These are phyloP conservation scores for Phytophthora citricola DNA, from an alignment of 352 stramenopile genomes.

Conservation along the genomic window DNA sequence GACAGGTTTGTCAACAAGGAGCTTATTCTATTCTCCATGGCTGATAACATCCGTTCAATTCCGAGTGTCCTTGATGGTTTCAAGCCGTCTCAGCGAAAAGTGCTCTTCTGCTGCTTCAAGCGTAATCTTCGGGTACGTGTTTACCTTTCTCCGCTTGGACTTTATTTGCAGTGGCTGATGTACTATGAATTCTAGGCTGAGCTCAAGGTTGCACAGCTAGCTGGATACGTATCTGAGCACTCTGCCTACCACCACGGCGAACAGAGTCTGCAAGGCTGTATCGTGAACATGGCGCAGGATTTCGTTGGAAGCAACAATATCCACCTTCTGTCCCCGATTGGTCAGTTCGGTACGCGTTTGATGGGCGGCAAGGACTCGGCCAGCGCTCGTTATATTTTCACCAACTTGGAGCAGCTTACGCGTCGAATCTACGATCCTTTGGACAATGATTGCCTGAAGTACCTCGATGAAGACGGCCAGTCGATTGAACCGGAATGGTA, in stretches of 20 bases:
- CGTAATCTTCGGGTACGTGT: slow-evolving; percentile 94
- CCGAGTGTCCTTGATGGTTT: slow-evolving; percentile 97
- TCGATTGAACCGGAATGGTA: slow-evolving; percentile 94
- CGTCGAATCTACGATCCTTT: slow-evolving; percentile 88
- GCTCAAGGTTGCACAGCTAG: slow-evolving; percentile 95
- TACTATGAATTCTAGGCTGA: slow-evolving; percentile 46
- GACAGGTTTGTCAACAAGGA: slow-evolving; percentile 98
- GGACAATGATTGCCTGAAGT: slow-evolving; percentile 92
- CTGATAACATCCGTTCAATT: slow-evolving; percentile 97
- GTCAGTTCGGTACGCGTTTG: slow-evolving; percentile 98
- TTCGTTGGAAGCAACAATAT: slow-evolving; percentile 99
- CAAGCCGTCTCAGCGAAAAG: slow-evolving; percentile 99
- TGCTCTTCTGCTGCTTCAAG: slow-evolving; percentile 98
- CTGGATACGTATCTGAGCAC: slow-evolving; percentile 98
- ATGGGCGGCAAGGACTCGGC: slow-evolving; percentile 97
- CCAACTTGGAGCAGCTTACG: slow-evolving; percentile 88
- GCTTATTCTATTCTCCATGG: slow-evolving; percentile 98
- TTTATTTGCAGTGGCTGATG: slow-evolving; percentile 10
- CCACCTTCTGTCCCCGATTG: slow-evolving; percentile 94
- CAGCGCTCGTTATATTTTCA: slow-evolving; percentile 95
- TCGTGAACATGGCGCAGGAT: slow-evolving; percentile 98
- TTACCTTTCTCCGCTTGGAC: slow-evolving; percentile 30
- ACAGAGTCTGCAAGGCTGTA: slow-evolving; percentile 93
- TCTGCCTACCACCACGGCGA: slow-evolving; percentile 99
- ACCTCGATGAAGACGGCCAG: slow-evolving; percentile 93